Conservation (phyloP, 2,329 filamentous ascomycete species). For the Apiospora malaysiana region DNA sequence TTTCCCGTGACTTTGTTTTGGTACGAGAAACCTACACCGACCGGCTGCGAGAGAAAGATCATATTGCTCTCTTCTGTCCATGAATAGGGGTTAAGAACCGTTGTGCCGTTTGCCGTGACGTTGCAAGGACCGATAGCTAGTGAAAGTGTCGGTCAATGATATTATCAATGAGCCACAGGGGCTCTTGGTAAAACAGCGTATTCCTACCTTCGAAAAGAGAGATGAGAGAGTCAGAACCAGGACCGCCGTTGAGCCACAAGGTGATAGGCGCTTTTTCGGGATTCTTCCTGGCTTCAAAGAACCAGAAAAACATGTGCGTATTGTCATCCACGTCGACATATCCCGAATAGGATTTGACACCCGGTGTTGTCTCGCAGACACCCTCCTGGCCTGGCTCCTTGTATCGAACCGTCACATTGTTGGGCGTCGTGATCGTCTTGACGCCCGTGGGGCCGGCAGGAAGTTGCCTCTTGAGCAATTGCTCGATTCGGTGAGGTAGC, state of each 20-base stretch:
- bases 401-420: constrained; percentile 50
- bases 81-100: constrained; percentile 60
- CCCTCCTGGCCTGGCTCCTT: constrained; percentile 54
- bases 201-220: constrained; percentile 51
- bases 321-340: constrained; percentile 48
- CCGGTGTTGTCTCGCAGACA: constrained; percentile 50
- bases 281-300: constrained; percentile 56
- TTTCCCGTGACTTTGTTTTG: constrained; percentile 35
- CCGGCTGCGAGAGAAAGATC: constrained; percentile 66
- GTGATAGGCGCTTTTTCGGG: constrained; percentile 54
- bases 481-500: neutral
- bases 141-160: neutral
- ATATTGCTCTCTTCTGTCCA: constrained; percentile 67
- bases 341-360: constrained; percentile 49
- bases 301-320: constrained; percentile 54
- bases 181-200: neutral
- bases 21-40: constrained; percentile 64
- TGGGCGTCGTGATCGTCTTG: constrained; percentile 34
- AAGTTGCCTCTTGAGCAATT: constrained; percentile 36
- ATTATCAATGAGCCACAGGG: neutral
- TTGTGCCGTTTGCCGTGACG: constrained; percentile 49
- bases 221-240: constrained; percentile 59
- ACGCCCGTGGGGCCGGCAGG: constrained; percentile 43
- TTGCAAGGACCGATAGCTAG: constrained; percentile 43
- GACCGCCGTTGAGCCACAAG: constrained; percentile 60